phyloP scores from a whole-genome alignment of 2,329 filamentous ascomycete species.

The Lasiodiplodia theobromae region DNA sequence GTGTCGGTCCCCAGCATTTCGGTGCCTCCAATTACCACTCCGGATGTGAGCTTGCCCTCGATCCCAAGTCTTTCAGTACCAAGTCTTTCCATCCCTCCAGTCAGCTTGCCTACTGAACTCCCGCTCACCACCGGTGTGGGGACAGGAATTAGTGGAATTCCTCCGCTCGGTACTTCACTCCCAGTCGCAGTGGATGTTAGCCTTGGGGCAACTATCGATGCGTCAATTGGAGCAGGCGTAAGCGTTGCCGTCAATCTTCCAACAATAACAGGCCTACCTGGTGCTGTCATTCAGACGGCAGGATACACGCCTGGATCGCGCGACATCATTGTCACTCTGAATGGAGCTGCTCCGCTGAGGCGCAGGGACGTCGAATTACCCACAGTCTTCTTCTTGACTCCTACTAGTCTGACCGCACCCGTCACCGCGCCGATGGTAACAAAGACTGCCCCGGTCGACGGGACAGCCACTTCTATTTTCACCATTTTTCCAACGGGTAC shows the following conservation, averaged over 20 bases:
- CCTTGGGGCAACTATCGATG: neutral
- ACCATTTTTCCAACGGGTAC: constrained; percentile 7
- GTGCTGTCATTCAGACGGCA: neutral
- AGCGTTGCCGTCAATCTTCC: neutral
- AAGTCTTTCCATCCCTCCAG: constrained; percentile 2
- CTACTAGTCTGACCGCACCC: constrained; percentile 1
- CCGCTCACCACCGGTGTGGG: neutral
- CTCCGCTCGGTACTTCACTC: neutral
- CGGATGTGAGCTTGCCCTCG: neutral
- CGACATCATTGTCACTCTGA: constrained; percentile 1
- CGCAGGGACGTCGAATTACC: neutral
- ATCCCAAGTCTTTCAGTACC: constrained; percentile 4
- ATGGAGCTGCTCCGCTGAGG: neutral
- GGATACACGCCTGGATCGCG: constrained; percentile 10
- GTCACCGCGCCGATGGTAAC: neutral
- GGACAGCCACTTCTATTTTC: constrained; percentile 4
- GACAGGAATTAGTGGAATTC: neutral
- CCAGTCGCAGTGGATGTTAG: neutral
- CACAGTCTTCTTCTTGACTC: constrained; percentile 1
- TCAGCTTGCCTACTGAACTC: neutral
- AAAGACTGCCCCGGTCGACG: neutral
- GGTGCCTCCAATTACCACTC: neutral
- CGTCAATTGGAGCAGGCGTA: constrained; percentile 5
- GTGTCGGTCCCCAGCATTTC: neutral
- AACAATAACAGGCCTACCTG: neutral